phyloP scores from a whole-genome alignment of 176 grass and related monocot genomes.

The Rhynchospora pubera region DNA sequence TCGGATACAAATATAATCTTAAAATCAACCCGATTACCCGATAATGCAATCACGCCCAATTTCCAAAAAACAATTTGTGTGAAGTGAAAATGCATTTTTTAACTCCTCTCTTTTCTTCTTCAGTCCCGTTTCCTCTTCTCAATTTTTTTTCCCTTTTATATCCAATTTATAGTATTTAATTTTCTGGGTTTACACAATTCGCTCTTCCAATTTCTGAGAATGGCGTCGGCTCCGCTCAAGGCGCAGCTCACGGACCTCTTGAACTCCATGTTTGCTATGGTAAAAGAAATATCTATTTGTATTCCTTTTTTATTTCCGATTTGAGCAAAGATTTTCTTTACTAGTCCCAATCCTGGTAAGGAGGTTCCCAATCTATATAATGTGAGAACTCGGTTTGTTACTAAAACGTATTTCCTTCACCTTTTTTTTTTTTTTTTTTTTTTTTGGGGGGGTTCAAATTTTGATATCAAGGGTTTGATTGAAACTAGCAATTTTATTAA shows the following conservation, averaged over 20 bases:
- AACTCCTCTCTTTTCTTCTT: background rate
- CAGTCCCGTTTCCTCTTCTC: background rate
- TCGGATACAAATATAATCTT: background rate
- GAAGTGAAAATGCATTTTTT: too few relatives aligned
- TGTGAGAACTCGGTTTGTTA: background rate
- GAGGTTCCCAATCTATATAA: background rate
- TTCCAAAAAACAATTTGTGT: too few relatives aligned
- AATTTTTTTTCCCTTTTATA: background rate
- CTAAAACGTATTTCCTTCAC: background rate
- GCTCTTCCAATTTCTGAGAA: background rate
- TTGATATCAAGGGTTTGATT: too few relatives aligned
- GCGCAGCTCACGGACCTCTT: slow-evolving; percentile 51
- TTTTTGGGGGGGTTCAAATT: background rate
- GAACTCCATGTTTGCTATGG: slow-evolving; percentile 41
- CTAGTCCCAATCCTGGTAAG: background rate
- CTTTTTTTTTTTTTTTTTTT: background rate
- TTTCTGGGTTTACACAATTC: background rate
- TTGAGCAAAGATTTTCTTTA: background rate
- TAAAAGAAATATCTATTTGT: background rate
- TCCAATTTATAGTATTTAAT: background rate
- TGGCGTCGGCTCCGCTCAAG: slow-evolving; percentile 41
- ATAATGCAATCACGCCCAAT: background rate
- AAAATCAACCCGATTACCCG: background rate
- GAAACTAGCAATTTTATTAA: too few relatives aligned
- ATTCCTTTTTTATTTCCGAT: background rate